Base-by-base conservation (phyloP, 257 asterid species). In the Ocimum tenuiflorum region DNA sequence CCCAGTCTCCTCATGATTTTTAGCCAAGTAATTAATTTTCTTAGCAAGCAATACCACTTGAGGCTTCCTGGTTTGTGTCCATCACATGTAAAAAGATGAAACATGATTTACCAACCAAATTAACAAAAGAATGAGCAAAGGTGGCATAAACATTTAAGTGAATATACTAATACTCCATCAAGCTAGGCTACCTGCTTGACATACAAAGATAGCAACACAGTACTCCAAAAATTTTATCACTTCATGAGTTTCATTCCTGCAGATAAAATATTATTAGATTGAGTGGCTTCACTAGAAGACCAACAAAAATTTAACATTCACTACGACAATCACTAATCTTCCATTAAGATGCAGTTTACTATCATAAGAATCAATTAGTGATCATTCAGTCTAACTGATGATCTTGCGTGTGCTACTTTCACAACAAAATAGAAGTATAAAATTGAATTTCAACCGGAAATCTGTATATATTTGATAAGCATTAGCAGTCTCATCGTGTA, bases 231-330 rank as follows among this genome's bases (percentile, higher is more conserved):
- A 94, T 77, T 94, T 94, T 69, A 94, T 90, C 58, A 94, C 97
- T 81, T 94, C 97, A 73, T 94, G 95, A 42, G 97, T 86, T 88
- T 94, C 97, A 73, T 94, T 94, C 94, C 99, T 94, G 94, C 75
- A 75, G 46, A 71, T 27, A 45, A 50, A 68, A 46, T 19, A 60
- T 57, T 54, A 36, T 65, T 38, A 17, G 29, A 47, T 54, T 60
- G 53, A 57, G 63, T 67, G 7, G 11, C 50, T 62, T 61, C 50
- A 47, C 33, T 19, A 49, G 17, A 65, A 69, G 57, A 63, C 24
- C 60, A 22, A 60, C 43, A 70, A 14, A 67, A 43, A 39, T 8
- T 23, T 57, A 62, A 45, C 43, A 47, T 33, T 56, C 42, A 31
- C 36, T 33, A 70, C 29, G 54, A 13, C 67, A 60, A 27, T 48